A percentile compares a stretch with the other conserved stretches of the same genome.
Conservation (phyloP, 164 flowering plant genomes). For the Cinnamomum micranthum region DNA sequence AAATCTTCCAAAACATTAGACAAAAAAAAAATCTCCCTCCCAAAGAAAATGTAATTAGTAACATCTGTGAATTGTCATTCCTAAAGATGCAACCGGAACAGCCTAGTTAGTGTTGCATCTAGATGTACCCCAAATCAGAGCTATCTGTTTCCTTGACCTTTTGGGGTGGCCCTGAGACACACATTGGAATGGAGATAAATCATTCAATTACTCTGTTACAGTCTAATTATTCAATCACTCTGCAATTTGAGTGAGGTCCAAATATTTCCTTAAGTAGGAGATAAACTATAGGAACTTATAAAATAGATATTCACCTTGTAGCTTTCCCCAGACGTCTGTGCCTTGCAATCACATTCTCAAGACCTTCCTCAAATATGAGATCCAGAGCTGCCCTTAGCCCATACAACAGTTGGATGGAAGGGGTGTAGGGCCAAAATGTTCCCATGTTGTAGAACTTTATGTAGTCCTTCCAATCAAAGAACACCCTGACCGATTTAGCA, state of each 20-base stretch:
- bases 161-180: neutral
- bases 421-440: slow-evolving; percentile 98
- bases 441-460: slow-evolving; percentile 90
- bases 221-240: neutral
- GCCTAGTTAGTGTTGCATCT: too few species aligned
- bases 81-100: too few species aligned
- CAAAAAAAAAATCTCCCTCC: too few species aligned
- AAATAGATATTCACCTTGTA: slow-evolving; percentile 53
- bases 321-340: slow-evolving; percentile 82
- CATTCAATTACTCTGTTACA: neutral
- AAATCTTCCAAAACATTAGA: too few species aligned
- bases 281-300: neutral
- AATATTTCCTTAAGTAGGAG: neutral
- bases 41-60: too few species aligned
- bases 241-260: neutral
- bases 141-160: neutral
- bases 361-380: slow-evolving; percentile 92
- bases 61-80: too few species aligned
- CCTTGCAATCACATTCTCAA: slow-evolving; percentile 88
- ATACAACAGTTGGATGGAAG: slow-evolving; percentile 89
- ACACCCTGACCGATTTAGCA: slow-evolving; percentile 85
- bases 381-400: slow-evolving; percentile 95
- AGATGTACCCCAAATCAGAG: too few species aligned
- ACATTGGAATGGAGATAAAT: neutral
- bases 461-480: slow-evolving; percentile 97